Evolutionary conservation across 768 basidiomycete species (phyloP).

Genomic region (Boletus pseudopeckii): DNA sequence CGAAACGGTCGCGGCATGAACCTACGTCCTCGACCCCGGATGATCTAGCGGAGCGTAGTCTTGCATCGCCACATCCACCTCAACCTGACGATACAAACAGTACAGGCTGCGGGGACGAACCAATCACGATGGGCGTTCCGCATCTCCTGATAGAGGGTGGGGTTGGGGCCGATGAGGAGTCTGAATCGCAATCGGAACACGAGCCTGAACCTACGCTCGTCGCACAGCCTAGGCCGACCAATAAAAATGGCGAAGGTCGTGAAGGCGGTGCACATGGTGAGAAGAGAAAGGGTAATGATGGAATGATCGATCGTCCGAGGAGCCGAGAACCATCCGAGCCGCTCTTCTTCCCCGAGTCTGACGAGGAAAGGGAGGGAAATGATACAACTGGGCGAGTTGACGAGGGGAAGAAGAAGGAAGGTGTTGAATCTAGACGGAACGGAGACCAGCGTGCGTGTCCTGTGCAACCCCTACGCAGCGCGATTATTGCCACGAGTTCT

Average conservation of each 20-base stretch:
- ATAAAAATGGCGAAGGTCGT: neutral
- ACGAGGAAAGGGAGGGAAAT: constrained; percentile 4
- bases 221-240: constrained; percentile 2
- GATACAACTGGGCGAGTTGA: neutral
- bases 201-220: constrained; percentile 21
- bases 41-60: neutral
- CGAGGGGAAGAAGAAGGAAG: neutral
- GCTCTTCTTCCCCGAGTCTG: constrained; percentile 27
- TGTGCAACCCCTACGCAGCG: neutral
- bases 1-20: constrained; percentile 1
- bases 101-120: neutral
- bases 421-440: neutral
- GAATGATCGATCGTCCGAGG: constrained; percentile 5
- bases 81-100: neutral
- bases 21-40: neutral
- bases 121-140: constrained; percentile 9
- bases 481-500: neutral
- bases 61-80: neutral
- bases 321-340: constrained; percentile 18
- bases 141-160: constrained; percentile 1
- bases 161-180: neutral
- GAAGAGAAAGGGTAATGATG: neutral
- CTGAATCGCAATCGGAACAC: constrained; percentile 1
- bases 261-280: neutral
- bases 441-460: neutral